phyloP scores from a whole-genome alignment of 2,329 filamentous ascomycete genomes.

The Stagonosporopsis chrysanthemi region DNA sequence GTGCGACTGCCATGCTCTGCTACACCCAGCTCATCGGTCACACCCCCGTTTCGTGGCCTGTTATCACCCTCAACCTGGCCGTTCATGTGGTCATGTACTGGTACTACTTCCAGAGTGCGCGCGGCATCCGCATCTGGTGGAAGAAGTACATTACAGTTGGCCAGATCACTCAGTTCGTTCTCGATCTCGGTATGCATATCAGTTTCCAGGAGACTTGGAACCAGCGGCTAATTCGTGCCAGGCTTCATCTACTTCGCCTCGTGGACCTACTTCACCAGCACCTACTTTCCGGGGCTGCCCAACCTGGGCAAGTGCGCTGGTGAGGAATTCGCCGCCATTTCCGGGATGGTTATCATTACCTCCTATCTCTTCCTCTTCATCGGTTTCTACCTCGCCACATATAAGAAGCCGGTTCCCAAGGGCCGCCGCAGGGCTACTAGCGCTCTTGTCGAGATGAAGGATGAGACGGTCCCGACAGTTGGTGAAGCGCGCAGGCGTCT shows the following conservation, averaged over 20 bases:
- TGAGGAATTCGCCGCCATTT: conserved; percentile 94
- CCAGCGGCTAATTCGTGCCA: conserved; percentile 50
- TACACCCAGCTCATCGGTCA: conserved; percentile 95
- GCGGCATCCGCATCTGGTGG: conserved; percentile 97
- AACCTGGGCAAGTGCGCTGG: conserved; percentile 87
- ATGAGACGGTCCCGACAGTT: conserved; percentile 68
- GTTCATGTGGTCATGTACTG: conserved; percentile 99
- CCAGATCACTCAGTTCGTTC: conserved; percentile 96
- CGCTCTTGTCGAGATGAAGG: conserved; percentile 83
- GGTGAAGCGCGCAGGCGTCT: conserved; percentile 61
- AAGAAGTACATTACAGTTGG: conserved; percentile 99
- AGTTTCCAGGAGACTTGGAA: neutral
- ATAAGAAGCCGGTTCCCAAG: conserved; percentile 85
- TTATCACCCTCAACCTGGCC: conserved; percentile 88
- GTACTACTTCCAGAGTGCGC: conserved; percentile 99
- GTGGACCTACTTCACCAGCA: conserved; percentile 97
- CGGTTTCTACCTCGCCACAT: conserved; percentile 97
- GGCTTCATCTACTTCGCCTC: conserved; percentile 98
- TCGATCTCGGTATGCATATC: conserved; percentile 80
- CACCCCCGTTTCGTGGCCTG: conserved; percentile 94
- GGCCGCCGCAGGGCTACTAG: conserved; percentile 79
- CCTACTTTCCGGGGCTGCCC: conserved; percentile 86
- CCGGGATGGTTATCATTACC: conserved; percentile 89
- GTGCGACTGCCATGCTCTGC: conserved; percentile 94
- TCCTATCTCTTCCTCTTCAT: conserved; percentile 99